These are phyloP conservation scores for Chondrus crispus DNA, from an alignment of 23 red algal genomes.

Conservation along the genomic window DNA sequence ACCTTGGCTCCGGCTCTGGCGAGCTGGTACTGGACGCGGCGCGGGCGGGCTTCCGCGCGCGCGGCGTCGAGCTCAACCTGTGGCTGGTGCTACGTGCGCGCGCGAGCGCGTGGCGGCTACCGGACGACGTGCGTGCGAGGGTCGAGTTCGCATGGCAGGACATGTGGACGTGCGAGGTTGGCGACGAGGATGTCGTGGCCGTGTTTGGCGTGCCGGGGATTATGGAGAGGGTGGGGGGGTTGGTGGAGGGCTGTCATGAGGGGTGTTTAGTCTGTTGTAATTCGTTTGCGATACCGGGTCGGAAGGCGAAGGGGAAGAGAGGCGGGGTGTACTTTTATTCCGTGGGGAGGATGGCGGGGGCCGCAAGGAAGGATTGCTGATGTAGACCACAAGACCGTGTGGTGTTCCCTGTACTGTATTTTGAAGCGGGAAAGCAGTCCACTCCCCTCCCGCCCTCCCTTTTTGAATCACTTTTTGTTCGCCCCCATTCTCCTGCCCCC, in stretches of 20 bases:
- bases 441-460: not conserved
- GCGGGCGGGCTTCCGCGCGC: slow-evolving; percentile 4
- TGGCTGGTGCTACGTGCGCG: slow-evolving; percentile 38
- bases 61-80: slow-evolving; percentile 38
- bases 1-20: slow-evolving; percentile 46
- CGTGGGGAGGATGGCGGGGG: not conserved
- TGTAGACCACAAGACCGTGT: not conserved
- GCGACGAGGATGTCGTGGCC: slow-evolving; percentile 19
- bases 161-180: slow-evolving; percentile 20
- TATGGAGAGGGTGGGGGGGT: slow-evolving; percentile 20
- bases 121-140: not conserved
- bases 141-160: slow-evolving; percentile 9
- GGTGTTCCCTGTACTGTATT: not conserved
- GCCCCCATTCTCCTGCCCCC: not conserved
- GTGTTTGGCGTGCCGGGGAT: slow-evolving; percentile 56
- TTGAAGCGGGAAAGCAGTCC: not conserved
- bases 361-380: not conserved
- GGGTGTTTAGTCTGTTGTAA: slow-evolving; percentile 50
- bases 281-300: slow-evolving; percentile 27
- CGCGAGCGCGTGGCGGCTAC: not conserved
- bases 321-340: slow-evolving; percentile 53
- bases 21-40: slow-evolving; percentile 42
- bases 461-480: not conserved
- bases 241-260: slow-evolving; percentile 15
- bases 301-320: not conserved